These are phyloP conservation scores for Cordyceps javanica DNA, from an alignment of 2,329 filamentous ascomycete species.

Conservation along the genomic window DNA sequence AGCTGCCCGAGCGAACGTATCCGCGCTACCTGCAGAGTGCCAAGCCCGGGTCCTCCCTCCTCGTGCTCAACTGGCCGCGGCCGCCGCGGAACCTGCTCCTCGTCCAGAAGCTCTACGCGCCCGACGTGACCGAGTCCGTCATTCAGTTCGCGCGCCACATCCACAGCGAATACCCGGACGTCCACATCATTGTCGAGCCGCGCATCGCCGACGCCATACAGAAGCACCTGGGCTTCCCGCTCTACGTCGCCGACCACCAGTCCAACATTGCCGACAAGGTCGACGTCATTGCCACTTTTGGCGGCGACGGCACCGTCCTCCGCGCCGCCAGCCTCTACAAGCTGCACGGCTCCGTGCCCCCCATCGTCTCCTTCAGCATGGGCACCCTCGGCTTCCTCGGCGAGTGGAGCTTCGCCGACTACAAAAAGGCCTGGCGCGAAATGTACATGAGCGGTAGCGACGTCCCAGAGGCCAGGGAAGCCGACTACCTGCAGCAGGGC, in stretches of 20 bases:
- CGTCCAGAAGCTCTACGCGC: conserved; percentile 52
- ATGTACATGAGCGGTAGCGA: conserved; percentile 74
- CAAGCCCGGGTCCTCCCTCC: conserved; percentile 46
- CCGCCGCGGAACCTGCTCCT: conserved; percentile 52
- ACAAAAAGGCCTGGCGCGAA: conserved; percentile 86
- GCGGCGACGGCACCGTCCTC: conserved; percentile 87
- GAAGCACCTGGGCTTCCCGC: conserved; percentile 62
- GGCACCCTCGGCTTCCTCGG: conserved; percentile 90
- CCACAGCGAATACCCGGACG: conserved; percentile 68
- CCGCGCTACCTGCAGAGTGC: conserved; percentile 31
- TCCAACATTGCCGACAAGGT: conserved; percentile 67
- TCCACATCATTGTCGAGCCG: conserved; percentile 78
- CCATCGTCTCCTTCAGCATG: conserved; percentile 93
- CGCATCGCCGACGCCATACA: conserved; percentile 68
- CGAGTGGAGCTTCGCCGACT: conserved; percentile 92
- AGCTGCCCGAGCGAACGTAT: conserved; percentile 28
- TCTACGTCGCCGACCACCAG: conserved; percentile 53
- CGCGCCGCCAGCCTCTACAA: conserved; percentile 68
- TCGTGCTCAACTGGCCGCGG: conserved; percentile 48
- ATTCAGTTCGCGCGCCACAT: conserved; percentile 63
- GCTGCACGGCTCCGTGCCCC: conserved; percentile 73
- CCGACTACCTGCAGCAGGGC: conserved; percentile 28
- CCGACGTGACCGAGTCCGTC: conserved; percentile 46
- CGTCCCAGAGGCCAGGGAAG: conserved; percentile 39
- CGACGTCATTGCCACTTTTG: conserved; percentile 83